Percentiles rank a stretch among this genome's conserved stretches.
Conservation (phyloP, 1,284 basidiomycete genomes). For the Ganoderma lingzhi region DNA sequence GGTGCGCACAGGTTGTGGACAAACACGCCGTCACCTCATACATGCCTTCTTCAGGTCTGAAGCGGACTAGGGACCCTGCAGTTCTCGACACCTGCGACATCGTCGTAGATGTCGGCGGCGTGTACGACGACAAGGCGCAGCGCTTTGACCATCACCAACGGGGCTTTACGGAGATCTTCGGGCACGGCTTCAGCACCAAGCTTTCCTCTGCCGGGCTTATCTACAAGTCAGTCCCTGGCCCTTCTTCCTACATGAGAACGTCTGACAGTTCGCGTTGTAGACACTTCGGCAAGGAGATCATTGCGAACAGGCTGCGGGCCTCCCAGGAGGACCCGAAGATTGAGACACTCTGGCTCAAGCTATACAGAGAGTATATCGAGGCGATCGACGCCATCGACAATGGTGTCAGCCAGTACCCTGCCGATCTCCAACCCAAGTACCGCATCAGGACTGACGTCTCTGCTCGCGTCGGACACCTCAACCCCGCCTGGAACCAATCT, state of each 20-base stretch:
- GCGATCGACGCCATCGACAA: slow-evolving; percentile 97
- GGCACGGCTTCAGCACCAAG: slow-evolving; percentile 86
- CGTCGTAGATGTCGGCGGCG: slow-evolving; percentile 97
- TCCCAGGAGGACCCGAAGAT: slow-evolving; percentile 68
- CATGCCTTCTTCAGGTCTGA: slow-evolving; percentile 63
- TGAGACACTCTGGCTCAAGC: slow-evolving; percentile 83
- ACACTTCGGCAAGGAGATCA: slow-evolving; percentile 93
- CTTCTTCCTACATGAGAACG: background rate
- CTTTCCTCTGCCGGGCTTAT: slow-evolving; percentile 93
- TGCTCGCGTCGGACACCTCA: slow-evolving; percentile 81
- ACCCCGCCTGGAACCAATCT: slow-evolving; percentile 92
- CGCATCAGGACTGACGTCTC: slow-evolving; percentile 83
- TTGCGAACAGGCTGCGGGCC: slow-evolving; percentile 70
- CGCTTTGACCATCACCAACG: slow-evolving; percentile 98
- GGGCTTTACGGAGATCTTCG: slow-evolving; percentile 92
- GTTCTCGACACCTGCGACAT: slow-evolving; percentile 89
- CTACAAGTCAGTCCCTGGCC: slow-evolving; percentile 76
- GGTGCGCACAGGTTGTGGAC: slow-evolving; percentile 51
- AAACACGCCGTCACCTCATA: slow-evolving; percentile 5
- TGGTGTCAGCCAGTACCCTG: slow-evolving; percentile 84
- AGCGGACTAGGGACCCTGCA: slow-evolving; percentile 83
- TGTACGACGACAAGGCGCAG: slow-evolving; percentile 83
- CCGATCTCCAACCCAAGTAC: slow-evolving; percentile 73
- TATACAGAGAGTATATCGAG: slow-evolving; percentile 96
- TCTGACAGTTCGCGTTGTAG: slow-evolving; percentile 47